Base-by-base conservation (phyloP, 352 stramenopile species). In the Peronospora farinosa region DNA sequence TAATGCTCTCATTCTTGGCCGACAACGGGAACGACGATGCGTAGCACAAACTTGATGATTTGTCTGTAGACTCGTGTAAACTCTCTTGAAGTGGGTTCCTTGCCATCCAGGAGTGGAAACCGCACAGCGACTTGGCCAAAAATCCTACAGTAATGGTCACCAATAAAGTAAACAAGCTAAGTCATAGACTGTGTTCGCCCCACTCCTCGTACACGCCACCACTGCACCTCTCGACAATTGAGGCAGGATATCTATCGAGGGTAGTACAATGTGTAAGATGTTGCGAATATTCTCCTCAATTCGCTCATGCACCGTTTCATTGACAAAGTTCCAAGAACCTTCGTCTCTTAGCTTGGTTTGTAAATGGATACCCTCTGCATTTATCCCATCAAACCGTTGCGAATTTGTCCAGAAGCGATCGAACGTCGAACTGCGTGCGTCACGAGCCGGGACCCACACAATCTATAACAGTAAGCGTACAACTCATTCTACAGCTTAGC, bases 341-440 rank as follows among this genome's bases (percentile, higher is more conserved):
- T 21, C 41, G 13, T 42, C 16, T 19, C 15, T 36, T 8, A 78
- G 23, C 13, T 62, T 60, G 1, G 59, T 51, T 37, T 72, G 44
- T n/a, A 77, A 21, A 57, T 78, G 67, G 40, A 84, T 48, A 11
- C 72, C 72, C 11, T 70, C 64, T 0, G 49, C 43, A 45, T 68
- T 58, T 4, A 50, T 47, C 5, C 36, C 33, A 23, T 60, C 48
- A 13, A 80, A 53, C 7, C 32, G 51, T n/a, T 53, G 30, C 2
- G 67, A 67, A 7, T 42, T 54, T 4, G 54, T 51, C 41, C 78
- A 55, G 15, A 69, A 44, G 2, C 31, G 51, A 44, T 74, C 52
- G 36, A 78, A 80, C 5, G 67, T 71, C 13, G 65, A 66, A 38
- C 69, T 83, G 4, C 44, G 33, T 1, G 23, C 21, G 16, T 59